Evolutionary conservation across 495 filamentous ascomycete species (phyloP).

Genomic region (Clohesyomyces aquaticus): DNA sequence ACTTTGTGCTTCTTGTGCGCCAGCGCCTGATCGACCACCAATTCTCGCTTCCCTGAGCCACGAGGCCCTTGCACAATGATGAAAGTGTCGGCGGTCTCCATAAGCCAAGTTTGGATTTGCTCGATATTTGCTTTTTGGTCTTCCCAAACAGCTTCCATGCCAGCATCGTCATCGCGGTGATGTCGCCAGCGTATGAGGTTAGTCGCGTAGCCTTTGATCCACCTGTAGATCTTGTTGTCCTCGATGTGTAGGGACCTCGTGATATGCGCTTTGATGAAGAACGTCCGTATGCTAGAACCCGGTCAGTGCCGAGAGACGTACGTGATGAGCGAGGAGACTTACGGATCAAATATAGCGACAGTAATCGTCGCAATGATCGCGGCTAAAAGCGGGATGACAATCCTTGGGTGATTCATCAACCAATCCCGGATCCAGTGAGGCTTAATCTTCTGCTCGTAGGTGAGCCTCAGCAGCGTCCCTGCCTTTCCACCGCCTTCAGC

Average conservation of each 20-base stretch:
- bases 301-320: constrained; percentile 47
- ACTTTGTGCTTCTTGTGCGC: constrained; percentile 76
- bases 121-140: constrained; percentile 81
- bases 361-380: constrained; percentile 82
- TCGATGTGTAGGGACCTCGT: constrained; percentile 73
- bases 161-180: constrained; percentile 62
- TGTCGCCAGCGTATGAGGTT: constrained; percentile 67
- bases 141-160: constrained; percentile 82
- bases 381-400: constrained; percentile 81
- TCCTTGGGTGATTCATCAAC: constrained; percentile 84
- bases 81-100: constrained; percentile 86
- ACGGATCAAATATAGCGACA: constrained; percentile 88
- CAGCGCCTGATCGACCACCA: constrained; percentile 83
- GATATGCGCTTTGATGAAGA: constrained; percentile 86
- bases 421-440: constrained; percentile 81
- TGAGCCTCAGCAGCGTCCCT: constrained; percentile 75
- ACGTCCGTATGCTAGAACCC: constrained; percentile 62
- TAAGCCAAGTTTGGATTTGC: constrained; percentile 80
- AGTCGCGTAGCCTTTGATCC: constrained; percentile 78
- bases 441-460: constrained; percentile 78
- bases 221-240: constrained; percentile 70
- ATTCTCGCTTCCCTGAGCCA: constrained; percentile 86
- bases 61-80: constrained; percentile 91
- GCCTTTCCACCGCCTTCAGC: constrained; percentile 67
- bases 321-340: constrained; percentile 18